Evolutionary conservation across 371 early-diverging fungal species (phyloP).

Genomic region (Rhizopus arrhizus): DNA sequence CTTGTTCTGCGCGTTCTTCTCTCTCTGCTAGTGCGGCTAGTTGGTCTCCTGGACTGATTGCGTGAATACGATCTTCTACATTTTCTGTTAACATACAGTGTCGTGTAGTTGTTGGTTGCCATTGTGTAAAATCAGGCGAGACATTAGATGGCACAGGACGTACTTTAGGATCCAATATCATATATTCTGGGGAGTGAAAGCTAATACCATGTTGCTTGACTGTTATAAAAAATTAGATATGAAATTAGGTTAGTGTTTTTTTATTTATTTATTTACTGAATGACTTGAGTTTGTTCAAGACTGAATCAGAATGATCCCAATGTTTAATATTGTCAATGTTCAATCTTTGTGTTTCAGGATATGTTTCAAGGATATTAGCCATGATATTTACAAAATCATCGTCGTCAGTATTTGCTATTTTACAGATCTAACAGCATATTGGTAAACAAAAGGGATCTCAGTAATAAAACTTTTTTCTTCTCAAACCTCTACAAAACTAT

Average conservation of each 20-base stretch:
- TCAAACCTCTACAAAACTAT: slow-evolving; percentile 26
- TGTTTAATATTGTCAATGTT: slow-evolving; percentile 22
- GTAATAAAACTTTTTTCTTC: slow-evolving; percentile 7
- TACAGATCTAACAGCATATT: slow-evolving; percentile 16
- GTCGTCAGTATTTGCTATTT: slow-evolving; percentile 24
- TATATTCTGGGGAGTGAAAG: slow-evolving; percentile 27
- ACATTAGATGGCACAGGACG: slow-evolving; percentile 10
- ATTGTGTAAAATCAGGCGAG: slow-evolving; percentile 8
- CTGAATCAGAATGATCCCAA: slow-evolving; percentile 6
- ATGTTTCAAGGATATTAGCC: slow-evolving; percentile 23
- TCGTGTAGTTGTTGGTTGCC: slow-evolving; percentile 7
- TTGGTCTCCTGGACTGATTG: not conserved
- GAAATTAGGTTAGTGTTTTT: not conserved
- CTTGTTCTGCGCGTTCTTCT: slow-evolving; percentile 19
- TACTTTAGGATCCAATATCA: slow-evolving; percentile 17
- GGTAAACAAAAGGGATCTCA: not conserved
- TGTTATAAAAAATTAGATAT: slow-evolving; percentile 3
- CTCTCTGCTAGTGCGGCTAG: slow-evolving; percentile 11
- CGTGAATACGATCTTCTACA: slow-evolving; percentile 10
- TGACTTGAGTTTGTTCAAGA: not conserved
- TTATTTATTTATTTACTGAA: slow-evolving; percentile 2
- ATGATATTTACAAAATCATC: slow-evolving; percentile 28
- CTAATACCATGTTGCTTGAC: slow-evolving; percentile 19
- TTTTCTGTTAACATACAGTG: slow-evolving; percentile 13
- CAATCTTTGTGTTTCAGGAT: slow-evolving; percentile 12